Conservation (phyloP, 495 filamentous ascomycete genomes). For the Staphylotrichum tortipilum region DNA sequence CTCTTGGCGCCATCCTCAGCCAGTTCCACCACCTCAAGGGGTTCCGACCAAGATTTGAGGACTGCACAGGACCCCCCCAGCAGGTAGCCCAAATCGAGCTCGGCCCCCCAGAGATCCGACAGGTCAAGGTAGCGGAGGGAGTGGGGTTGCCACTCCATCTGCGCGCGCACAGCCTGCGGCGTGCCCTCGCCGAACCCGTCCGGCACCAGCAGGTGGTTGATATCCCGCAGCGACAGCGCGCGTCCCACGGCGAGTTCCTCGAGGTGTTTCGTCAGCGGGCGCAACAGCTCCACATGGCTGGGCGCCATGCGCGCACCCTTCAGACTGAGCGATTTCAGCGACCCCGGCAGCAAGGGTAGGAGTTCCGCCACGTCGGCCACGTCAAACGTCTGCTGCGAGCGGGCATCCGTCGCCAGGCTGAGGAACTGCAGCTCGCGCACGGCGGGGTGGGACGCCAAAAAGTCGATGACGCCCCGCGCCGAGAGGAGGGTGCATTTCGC, state of each 20-base stretch:
- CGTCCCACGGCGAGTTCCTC: conserved; percentile 73
- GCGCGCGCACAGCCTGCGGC: conserved; percentile 21
- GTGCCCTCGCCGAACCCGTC: conserved; percentile 33
- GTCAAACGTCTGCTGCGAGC: conserved; percentile 63
- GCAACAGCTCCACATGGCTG: conserved; percentile 54
- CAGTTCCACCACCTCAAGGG: conserved; percentile 73
- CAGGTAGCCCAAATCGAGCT: conserved; percentile 54
- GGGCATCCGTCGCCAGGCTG: conserved; percentile 65
- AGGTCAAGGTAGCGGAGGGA: conserved; percentile 69
- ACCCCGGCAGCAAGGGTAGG: conserved; percentile 57
- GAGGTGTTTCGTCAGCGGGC: conserved; percentile 68
- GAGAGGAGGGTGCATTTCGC: conserved; percentile 65
- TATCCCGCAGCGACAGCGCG: conserved; percentile 53
- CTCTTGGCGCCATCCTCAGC: conserved; percentile 58
- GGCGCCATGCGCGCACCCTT: conserved; percentile 64
- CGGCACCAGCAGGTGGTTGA: conserved; percentile 50
- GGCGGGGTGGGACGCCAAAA: conserved; percentile 65
- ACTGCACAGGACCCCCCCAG: conserved; percentile 52
- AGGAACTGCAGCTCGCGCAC: conserved; percentile 60
- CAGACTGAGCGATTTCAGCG: conserved; percentile 67
- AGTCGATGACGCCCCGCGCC: conserved; percentile 59
- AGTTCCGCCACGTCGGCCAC: conserved; percentile 56
- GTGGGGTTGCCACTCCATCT: conserved; percentile 48
- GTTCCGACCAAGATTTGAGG: conserved; percentile 52
- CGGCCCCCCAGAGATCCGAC: conserved; percentile 51